phyloP scores from a whole-genome alignment of 2,329 filamentous ascomycete genomes.

The Nigrospora sphaerica region DNA sequence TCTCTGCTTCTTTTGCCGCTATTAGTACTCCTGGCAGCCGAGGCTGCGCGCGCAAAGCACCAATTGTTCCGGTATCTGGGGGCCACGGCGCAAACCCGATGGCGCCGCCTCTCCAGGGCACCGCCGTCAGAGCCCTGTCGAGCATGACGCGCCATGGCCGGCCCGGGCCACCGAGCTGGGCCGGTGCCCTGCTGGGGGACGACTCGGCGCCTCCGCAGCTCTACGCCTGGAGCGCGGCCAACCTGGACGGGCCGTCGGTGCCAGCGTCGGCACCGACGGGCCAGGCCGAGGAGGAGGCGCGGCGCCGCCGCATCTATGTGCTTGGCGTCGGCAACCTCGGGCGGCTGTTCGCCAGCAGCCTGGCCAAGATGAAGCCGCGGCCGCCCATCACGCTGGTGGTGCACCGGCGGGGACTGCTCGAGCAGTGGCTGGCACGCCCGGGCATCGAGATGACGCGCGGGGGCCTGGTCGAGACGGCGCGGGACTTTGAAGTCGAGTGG shows the following conservation, averaged over 20 bases:
- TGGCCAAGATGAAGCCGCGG: slow-evolving; percentile 50
- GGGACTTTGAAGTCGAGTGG: slow-evolving; percentile 44
- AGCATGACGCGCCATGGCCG: too few species aligned
- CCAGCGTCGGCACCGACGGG: background rate
- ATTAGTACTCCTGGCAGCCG: too few species aligned
- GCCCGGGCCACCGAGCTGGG: too few species aligned
- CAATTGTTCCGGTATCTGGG: too few species aligned
- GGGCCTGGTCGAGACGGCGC: slow-evolving; percentile 20
- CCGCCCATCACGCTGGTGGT: slow-evolving; percentile 79
- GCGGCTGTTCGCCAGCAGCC: slow-evolving; percentile 66
- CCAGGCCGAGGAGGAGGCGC: background rate
- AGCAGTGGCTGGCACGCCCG: slow-evolving; percentile 35
- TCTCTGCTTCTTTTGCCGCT: too few species aligned
- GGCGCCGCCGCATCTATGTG: slow-evolving; percentile 57
- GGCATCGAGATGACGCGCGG: slow-evolving; percentile 37
- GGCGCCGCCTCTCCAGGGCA: too few species aligned
- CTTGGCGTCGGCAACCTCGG: slow-evolving; percentile 79
- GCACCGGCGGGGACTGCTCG: slow-evolving; percentile 47
- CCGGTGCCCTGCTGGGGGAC: slow-evolving; percentile 8
- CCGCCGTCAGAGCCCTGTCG: too few species aligned
- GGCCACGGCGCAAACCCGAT: too few species aligned
- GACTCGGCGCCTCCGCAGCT: slow-evolving; percentile 11
- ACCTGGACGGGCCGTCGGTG: slow-evolving; percentile 7
- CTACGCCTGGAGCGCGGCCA: slow-evolving; percentile 20
- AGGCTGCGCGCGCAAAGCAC: too few species aligned